Evolutionary conservation across 352 stramenopile genomes (phyloP).

Genomic region (Phytopythium aichiense): DNA sequence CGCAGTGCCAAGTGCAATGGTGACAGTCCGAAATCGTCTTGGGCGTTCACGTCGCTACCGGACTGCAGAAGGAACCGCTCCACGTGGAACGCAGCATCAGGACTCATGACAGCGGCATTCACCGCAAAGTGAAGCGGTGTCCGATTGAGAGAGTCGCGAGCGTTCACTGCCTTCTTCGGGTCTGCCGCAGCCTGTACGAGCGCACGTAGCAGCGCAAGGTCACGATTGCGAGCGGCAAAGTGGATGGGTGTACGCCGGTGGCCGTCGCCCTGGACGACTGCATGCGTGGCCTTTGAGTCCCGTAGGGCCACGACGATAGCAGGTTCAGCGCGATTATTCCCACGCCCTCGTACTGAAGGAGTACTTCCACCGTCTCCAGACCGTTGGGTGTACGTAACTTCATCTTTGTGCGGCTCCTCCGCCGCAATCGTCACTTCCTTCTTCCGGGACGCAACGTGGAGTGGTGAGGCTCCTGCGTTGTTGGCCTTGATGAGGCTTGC

Average conservation of each 20-base stretch:
- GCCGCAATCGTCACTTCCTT: constrained; percentile 39
- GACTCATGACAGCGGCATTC: constrained; percentile 58
- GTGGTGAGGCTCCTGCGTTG: constrained; percentile 25
- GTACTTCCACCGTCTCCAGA: background rate
- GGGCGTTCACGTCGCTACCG: constrained; percentile 43
- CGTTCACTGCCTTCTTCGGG: constrained; percentile 42
- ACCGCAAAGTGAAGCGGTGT: constrained; percentile 74
- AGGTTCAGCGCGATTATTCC: constrained; percentile 7
- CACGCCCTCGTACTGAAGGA: background rate
- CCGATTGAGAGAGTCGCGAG: constrained; percentile 38
- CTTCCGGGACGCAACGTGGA: constrained; percentile 44
- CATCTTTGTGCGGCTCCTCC: constrained; percentile 43
- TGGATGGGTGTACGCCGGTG: constrained; percentile 56
- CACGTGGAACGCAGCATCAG: constrained; percentile 75
- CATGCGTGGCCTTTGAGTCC: constrained; percentile 36
- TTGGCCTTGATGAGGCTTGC: constrained; percentile 44
- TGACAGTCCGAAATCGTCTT: constrained; percentile 57
- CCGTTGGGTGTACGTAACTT: constrained; percentile 45
- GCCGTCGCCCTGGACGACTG: constrained; percentile 37
- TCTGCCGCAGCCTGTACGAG: constrained; percentile 35
- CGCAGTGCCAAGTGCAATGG: constrained; percentile 64
- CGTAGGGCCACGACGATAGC: constrained; percentile 53
- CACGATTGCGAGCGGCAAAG: constrained; percentile 53
- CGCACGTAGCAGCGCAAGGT: constrained; percentile 49
- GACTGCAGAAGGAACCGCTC: constrained; percentile 63